Base-by-base conservation (phyloP, 257 asterid species). In the Dorcoceras hygrometricum region DNA sequence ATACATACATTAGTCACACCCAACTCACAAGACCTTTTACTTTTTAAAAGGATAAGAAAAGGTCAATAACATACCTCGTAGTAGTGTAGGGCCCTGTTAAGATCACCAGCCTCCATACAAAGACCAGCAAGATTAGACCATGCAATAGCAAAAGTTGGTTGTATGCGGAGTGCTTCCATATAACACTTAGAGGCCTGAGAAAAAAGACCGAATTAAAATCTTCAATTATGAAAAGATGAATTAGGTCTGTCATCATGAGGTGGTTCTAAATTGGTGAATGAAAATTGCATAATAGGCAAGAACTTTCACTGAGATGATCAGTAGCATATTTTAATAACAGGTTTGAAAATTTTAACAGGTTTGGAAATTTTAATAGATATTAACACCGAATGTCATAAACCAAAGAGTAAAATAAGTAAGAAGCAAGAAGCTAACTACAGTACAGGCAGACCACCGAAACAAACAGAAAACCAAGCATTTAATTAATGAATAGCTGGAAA, bases 61-160 rank as follows among this genome's bases (percentile, higher is more conserved):
- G 22, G 63, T 57, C 18, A 59, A 61, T 63, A 68, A 53, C 53
- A 63, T 69, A 87, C 99, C 96, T 90, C 90, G 79, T 94, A 94
- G 81, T 94, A 94, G 76, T 94, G 97, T 88, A 88, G 75, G 71
- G 99, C 96, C 79, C 95, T 79, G 74, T 78, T 87, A 63, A 85
- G 88, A 82, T 94, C 98, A 56, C 98, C 95, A 19, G 91, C 88
- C 77, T 94, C 99, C 99, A 90, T 94, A 76, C 85, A 90, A 78
- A 94, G 87, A 32, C 96, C 96, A 79, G 99, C 99, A 75, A 94
- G 96, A 82, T 90, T 90, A 81, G 99, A 94, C 99, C 99, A 94
- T 36, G 99, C 99, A 73, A 94, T 85, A 73, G 99, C 97, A 84
- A 94, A 94, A 24, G 89, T 79, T 64, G 99, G 99, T 61, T 94